Evolutionary conservation across 805 yeast species (phyloP), one percentile per base, ranked within the genome.

Genomic region (Wickerhamiella domercqiae): DNA sequence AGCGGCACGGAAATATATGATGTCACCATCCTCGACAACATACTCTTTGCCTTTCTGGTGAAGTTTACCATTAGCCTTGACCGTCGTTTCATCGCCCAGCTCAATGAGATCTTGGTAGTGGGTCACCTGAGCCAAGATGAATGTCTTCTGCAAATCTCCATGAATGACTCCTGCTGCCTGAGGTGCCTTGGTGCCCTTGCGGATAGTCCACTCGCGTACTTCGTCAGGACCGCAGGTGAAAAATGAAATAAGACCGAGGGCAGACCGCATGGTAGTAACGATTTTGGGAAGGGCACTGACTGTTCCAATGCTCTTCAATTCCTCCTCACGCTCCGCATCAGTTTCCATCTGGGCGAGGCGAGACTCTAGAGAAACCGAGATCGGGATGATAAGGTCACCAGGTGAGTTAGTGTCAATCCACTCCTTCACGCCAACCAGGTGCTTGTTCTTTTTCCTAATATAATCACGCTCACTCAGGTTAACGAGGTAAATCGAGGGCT

Each of bases 141-240:
- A 90, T 17, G 97, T 87, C 60, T 78, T 81, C 71, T 82, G 86
- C 58, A 87, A 72, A 63, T 87, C 98, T 29, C 86, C 80, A 61
- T 90, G 98, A 52, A 87, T 87, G 32, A 90, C 94, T 58, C 96
- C 97, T 17, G 98, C 98, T 32, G 98, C 97, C 55, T 80, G 84
- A n/a, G 98, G 98, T 38, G 96, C 96, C 51, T 81, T 77, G 34
- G 87, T 79, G 50, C 93, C 93, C 49, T 68, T 66, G 63, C 97
- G 75, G 46, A 90, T 75, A 25, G 98, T 90, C 98, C 98, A 90
- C 62, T 93, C 96, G 60, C 96, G 78, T 36, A 86, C 94, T 65
- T 90, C 98, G 45, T 81, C 82, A 30, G 93, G 79, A 50, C 98
- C 98, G 56, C 90, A 78, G 25, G 98, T 90, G 71, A 83, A 90